Conservation (phyloP, 352 stramenopile species). For the Pythium apleroticum region DNA sequence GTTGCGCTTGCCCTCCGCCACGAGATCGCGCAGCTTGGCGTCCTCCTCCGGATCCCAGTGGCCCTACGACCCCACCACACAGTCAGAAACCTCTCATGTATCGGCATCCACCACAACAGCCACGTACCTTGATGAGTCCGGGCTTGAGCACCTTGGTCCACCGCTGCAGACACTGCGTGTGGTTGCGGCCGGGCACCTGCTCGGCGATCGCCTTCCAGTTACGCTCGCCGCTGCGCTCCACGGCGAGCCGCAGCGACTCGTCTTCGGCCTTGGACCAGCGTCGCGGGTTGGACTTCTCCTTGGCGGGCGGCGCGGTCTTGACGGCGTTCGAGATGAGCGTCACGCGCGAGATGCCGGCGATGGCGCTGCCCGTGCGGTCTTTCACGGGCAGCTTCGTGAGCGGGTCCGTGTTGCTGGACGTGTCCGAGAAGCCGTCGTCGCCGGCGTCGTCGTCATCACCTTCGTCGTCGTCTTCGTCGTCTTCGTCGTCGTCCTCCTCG, state of each 20-base stretch:
- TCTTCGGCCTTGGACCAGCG: conserved; percentile 80
- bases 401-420: conserved; percentile 22
- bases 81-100: conserved; percentile 3
- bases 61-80: conserved; percentile 42
- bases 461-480: conserved; percentile 28
- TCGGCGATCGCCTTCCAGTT: conserved; percentile 93
- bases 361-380: conserved; percentile 71
- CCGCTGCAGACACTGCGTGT: conserved; percentile 92
- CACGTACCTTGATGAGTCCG: conserved; percentile 89
- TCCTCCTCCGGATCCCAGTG: conserved; percentile 93
- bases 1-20: conserved; percentile 88
- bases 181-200: conserved; percentile 88
- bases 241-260: conserved; percentile 76
- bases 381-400: conserved; percentile 58
- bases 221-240: conserved; percentile 84
- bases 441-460: conserved; percentile 12
- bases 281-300: conserved; percentile 84
- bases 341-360: conserved; percentile 60
- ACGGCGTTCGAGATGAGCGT: conserved; percentile 76
- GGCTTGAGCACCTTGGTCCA: conserved; percentile 94
- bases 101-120: conserved; percentile 4
- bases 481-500: conserved; percentile 16
- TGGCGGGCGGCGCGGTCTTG: conserved; percentile 74
- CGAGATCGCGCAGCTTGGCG: conserved; percentile 74
- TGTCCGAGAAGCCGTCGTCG: conserved; percentile 21